A percentile compares a stretch with the other conserved stretches of the same genome.
phyloP scores from a whole-genome alignment of 306 rosid species.

The Cucurbita argyrosperma region DNA sequence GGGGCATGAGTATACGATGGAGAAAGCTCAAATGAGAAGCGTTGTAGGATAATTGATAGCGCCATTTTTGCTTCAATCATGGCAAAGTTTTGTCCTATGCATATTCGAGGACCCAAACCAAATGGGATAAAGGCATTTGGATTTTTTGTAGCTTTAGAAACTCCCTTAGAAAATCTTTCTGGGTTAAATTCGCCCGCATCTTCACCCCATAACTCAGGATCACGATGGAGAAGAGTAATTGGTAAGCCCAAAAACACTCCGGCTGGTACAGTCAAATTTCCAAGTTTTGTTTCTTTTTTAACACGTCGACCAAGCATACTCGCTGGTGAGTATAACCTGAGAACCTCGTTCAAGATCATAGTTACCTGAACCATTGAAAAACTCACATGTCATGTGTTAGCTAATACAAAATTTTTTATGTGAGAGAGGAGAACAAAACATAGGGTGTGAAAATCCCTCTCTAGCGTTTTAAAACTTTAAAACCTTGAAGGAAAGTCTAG shows the following conservation, averaged over 20 bases:
- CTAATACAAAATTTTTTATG: too few species aligned
- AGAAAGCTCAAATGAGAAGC: constrained; percentile 27
- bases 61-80: constrained; percentile 29
- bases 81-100: constrained; percentile 32
- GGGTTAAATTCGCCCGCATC: constrained; percentile 29
- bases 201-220: constrained; percentile 25
- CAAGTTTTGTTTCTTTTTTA: constrained; percentile 13
- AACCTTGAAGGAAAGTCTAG: too few species aligned
- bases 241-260: constrained; percentile 3
- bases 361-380: constrained; percentile 14
- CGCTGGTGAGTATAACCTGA: constrained; percentile 36
- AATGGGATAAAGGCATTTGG: constrained; percentile 17
- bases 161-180: constrained; percentile 24
- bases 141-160: constrained; percentile 16
- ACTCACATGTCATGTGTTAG: too few species aligned
- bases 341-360: constrained; percentile 55
- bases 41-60: constrained; percentile 16
- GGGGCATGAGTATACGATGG: constrained; percentile 37
- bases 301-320: background rate
- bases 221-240: constrained; percentile 5
- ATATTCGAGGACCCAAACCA: constrained; percentile 26
- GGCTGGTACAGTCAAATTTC: constrained; percentile 16
- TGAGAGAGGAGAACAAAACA: too few species aligned
- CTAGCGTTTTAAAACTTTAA: too few species aligned
- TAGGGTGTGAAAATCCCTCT: too few species aligned